Evolutionary conservation across 139 green algal genomes (phyloP), one percentile per base, ranked within the genome.

Genomic region (Chlorella vulgaris): DNA sequence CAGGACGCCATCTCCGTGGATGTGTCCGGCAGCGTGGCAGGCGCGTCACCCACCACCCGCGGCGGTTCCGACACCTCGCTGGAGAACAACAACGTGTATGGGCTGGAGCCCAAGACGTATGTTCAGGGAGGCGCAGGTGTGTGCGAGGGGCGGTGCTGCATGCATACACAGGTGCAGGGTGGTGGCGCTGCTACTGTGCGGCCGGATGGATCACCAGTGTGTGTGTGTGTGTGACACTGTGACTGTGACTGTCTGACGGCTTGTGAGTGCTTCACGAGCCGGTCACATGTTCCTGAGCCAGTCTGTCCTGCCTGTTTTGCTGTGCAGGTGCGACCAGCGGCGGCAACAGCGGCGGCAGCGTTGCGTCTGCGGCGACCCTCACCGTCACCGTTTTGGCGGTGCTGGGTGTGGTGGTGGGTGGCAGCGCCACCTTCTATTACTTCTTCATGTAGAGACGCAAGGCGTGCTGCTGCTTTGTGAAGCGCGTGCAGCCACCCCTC

Each of bases 41-140:
- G 61, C 35, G 35, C 28, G 21, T 70, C 47, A 1, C 50, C 38
- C n/a, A 83, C 74, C 36, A 84, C 78, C 19, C 85, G 82, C 4
- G 91, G 90, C 55, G 90, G 90, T 38, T 90, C 92, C 24, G 92
- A 94, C 78, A 97, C 95, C 29, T 96, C 91, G 8, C 77, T 95
- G 26, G 96, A 98, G 84, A 92, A 93, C 86, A 98, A 99, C 90
- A 98, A 99, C 84, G 94, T 98, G 39, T 98, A 95, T 81, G 90
- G 84, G 0, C n/a, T 93, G 51, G 88, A 98, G 87, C 94, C 94
- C 40, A 91, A 83, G 10, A 83, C 94, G n/a, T 98, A 98, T 89
- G 90, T 97, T 55, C 93, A 98, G 84, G 93, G 91, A 73, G 19
- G 31, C 10, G 62, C 62, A 39, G 62, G 28, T 39, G 22, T 28